These are phyloP conservation scores for Coniochaeta sp. DNA, from an alignment of 2,329 filamentous ascomycete species.

Conservation along the genomic window DNA sequence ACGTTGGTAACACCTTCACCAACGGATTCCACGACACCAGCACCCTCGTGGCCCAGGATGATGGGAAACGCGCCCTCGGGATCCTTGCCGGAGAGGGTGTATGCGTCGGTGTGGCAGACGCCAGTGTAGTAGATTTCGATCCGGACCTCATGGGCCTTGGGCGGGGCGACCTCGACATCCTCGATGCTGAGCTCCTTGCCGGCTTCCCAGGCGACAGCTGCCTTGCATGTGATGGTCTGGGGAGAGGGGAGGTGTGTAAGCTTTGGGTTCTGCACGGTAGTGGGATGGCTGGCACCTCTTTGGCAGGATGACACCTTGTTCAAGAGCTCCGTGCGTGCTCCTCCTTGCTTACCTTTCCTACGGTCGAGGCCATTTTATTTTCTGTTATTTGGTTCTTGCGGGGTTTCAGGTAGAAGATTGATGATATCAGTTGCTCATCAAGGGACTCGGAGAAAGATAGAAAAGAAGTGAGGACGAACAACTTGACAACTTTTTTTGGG, in stretches of 20 bases:
- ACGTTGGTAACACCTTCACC: constrained; percentile 93
- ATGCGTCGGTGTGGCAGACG: constrained; percentile 98
- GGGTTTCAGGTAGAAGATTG: neutral
- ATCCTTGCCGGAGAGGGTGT: constrained; percentile 92
- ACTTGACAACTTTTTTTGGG: neutral
- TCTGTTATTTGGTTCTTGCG: neutral
- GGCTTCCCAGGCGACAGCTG: constrained; percentile 95
- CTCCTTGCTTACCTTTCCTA: constrained; percentile 40
- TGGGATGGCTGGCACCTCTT: neutral
- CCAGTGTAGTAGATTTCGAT: constrained; percentile 97
- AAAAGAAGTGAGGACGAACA: neutral
- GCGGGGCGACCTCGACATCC: constrained; percentile 85
- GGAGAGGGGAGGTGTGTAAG: constrained; percentile 3
- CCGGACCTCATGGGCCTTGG: constrained; percentile 87
- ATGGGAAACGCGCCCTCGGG: constrained; percentile 92
- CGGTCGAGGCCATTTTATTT: constrained; percentile 38
- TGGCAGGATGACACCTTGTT: neutral
- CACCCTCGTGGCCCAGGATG: constrained; percentile 83
- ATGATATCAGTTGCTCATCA: neutral
- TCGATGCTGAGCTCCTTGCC: constrained; percentile 84
- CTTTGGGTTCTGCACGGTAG: neutral
- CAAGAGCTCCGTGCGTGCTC: too few species aligned
- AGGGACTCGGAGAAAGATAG: neutral
- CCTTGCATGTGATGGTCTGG: constrained; percentile 93
- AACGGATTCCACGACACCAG: constrained; percentile 86